phyloP scores from a whole-genome alignment of 2,329 filamentous ascomycete species.

The Pseudogymnoascus pannorum region DNA sequence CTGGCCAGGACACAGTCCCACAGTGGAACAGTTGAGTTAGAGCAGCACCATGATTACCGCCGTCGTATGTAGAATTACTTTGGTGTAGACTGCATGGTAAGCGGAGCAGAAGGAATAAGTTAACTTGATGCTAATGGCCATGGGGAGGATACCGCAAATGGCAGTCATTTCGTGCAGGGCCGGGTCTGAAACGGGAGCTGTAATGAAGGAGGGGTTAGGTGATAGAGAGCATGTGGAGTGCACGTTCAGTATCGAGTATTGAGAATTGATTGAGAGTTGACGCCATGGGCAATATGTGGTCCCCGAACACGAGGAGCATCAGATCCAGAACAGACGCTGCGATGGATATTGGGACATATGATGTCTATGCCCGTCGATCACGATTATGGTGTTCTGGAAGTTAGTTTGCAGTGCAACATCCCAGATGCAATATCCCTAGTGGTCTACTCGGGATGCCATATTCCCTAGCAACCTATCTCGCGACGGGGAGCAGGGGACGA shows the following conservation, averaged over 20 bases:
- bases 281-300: not conserved
- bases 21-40: slow-evolving; percentile 1
- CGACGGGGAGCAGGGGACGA: not conserved
- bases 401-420: not conserved
- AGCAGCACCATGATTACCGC: not conserved
- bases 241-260: not conserved
- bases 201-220: slow-evolving; percentile 5
- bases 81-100: not conserved
- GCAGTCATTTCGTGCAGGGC: slow-evolving; percentile 1
- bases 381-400: not conserved
- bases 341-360: not conserved
- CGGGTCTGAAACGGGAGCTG: slow-evolving; percentile 1
- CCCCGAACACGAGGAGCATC: not conserved
- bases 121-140: not conserved
- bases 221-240: not conserved
- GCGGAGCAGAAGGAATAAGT: slow-evolving; percentile 2
- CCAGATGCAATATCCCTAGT: not conserved
- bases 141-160: not conserved
- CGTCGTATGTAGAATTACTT: not conserved
- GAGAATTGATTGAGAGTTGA: not conserved
- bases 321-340: not conserved
- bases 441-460: not conserved
- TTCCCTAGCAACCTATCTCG: not conserved
- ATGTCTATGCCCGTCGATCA: not conserved
- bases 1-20: not conserved